These are phyloP conservation scores for Leishmania mexicana DNA, from an alignment of 208 protist species.

Conservation along the genomic window DNA sequence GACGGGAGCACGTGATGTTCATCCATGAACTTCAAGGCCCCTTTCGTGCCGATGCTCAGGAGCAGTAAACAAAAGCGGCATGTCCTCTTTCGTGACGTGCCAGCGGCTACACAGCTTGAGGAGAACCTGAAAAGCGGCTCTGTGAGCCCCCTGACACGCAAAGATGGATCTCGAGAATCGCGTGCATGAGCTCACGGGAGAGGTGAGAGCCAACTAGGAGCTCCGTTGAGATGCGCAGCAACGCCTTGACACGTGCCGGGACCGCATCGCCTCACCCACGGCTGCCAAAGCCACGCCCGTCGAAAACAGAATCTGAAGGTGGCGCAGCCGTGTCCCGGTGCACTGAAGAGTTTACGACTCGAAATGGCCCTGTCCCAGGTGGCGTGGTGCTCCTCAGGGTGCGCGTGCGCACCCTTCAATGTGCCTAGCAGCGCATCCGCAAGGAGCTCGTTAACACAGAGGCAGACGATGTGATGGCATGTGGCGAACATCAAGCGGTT, in stretches of 20 bases:
- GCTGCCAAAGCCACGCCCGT: constrained; percentile 48
- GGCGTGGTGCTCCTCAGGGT: constrained; percentile 14
- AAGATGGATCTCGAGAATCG: constrained; percentile 24
- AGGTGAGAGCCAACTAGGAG: constrained; percentile 28
- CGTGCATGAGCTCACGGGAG: constrained; percentile 27
- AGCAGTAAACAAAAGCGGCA: constrained; percentile 44
- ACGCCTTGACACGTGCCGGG: constrained; percentile 8
- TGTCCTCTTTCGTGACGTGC: constrained; percentile 19
- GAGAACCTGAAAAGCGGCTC: not conserved
- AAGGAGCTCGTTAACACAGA: constrained; percentile 10
- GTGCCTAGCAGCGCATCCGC: constrained; percentile 12
- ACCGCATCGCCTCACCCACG: constrained; percentile 32
- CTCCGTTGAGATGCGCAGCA: constrained; percentile 12
- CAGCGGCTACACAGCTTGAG: not conserved
- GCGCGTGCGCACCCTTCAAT: constrained; percentile 14
- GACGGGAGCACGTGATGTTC: constrained; percentile 14
- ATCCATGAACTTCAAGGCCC: constrained; percentile 17
- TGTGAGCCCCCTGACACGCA: constrained; percentile 1
- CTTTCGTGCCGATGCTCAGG: constrained; percentile 33
- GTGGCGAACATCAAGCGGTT: not conserved
- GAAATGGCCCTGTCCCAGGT: constrained; percentile 6
- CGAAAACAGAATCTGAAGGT: constrained; percentile 45
- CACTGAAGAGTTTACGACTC: constrained; percentile 22
- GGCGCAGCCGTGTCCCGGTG: constrained; percentile 40
- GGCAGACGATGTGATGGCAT: constrained; percentile 13